phyloP scores from a whole-genome alignment of 2,329 filamentous ascomycete genomes.

The Zalaria obscura region DNA sequence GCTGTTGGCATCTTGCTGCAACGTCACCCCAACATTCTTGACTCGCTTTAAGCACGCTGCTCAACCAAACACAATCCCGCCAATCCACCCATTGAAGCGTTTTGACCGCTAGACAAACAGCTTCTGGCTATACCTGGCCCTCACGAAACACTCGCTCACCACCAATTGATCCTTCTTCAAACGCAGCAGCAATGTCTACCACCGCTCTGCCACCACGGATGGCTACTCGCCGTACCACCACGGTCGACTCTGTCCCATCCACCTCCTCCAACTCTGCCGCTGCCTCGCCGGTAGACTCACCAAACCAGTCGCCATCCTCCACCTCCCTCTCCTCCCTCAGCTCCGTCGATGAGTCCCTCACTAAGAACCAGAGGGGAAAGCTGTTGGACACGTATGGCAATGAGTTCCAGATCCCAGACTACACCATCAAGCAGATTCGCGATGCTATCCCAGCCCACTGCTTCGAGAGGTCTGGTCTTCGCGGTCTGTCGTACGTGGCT shows the following conservation, averaged over 20 bases:
- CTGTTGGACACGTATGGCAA: slow-evolving; percentile 90
- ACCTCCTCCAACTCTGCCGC: slow-evolving; percentile 40
- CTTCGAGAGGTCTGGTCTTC: slow-evolving; percentile 70
- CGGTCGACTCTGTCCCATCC: slow-evolving; percentile 36
- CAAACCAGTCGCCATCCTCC: slow-evolving; percentile 56
- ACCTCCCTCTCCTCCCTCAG: slow-evolving; percentile 86
- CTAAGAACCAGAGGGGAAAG: slow-evolving; percentile 42
- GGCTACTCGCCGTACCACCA: slow-evolving; percentile 28
- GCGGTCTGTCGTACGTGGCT: slow-evolving; percentile 67
- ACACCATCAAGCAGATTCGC: slow-evolving; percentile 93
- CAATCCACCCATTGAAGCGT: no score
- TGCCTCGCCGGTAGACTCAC: slow-evolving; percentile 44
- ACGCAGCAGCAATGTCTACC: slow-evolving; percentile 17
- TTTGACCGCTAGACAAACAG: no score
- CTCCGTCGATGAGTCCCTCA: slow-evolving; percentile 45
- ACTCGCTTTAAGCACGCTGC: no score
- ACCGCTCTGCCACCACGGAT: slow-evolving; percentile 36
- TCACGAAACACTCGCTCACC: background rate
- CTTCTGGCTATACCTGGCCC: no score
- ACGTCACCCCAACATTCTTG: no score
- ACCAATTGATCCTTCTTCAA: slow-evolving; percentile 1
- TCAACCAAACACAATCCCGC: no score
- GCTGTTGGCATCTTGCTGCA: no score
- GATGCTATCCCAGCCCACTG: slow-evolving; percentile 97
- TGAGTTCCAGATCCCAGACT: slow-evolving; percentile 84